Conservation (phyloP, 2,329 filamentous ascomycete genomes). For the Pseudocercospora pini-densiflorae region DNA sequence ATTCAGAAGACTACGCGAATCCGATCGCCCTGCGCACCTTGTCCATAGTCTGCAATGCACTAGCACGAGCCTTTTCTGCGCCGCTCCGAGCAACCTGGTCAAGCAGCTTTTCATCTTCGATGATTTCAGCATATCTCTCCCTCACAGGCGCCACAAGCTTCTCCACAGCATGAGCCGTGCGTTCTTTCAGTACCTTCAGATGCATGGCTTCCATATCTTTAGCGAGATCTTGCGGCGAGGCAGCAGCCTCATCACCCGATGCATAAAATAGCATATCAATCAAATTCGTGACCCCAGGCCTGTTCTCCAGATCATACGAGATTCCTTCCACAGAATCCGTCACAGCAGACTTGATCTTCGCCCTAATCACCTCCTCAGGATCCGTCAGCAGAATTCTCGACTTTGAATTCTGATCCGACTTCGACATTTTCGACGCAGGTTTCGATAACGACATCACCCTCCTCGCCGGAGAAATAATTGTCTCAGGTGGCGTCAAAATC, state of each 20-base stretch:
- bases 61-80: conserved; percentile 63
- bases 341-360: conserved; percentile 72
- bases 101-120: conserved; percentile 58
- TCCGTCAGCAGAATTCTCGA: conserved; percentile 88
- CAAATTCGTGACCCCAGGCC: conserved; percentile 88
- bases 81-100: conserved; percentile 61
- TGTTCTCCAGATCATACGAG: conserved; percentile 68
- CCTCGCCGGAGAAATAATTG: conserved; percentile 77
- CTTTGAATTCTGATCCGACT: conserved; percentile 72
- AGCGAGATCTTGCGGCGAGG: conserved; percentile 51
- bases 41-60: conserved; percentile 59
- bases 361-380: conserved; percentile 62
- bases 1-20: neutral
- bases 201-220: conserved; percentile 49
- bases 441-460: conserved; percentile 88
- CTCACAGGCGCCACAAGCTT: conserved; percentile 59
- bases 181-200: conserved; percentile 66
- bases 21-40: conserved; percentile 16
- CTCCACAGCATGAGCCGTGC: conserved; percentile 64
- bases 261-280: conserved; percentile 75
- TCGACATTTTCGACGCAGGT: conserved; percentile 89
- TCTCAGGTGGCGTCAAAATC: conserved; percentile 69
- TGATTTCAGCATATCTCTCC: conserved; percentile 59
- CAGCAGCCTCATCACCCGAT: conserved; percentile 28
- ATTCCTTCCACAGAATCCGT: conserved; percentile 75